Base-by-base conservation (phyloP, 306 rosid genomes). In the Erythrophleum fordii region DNA sequence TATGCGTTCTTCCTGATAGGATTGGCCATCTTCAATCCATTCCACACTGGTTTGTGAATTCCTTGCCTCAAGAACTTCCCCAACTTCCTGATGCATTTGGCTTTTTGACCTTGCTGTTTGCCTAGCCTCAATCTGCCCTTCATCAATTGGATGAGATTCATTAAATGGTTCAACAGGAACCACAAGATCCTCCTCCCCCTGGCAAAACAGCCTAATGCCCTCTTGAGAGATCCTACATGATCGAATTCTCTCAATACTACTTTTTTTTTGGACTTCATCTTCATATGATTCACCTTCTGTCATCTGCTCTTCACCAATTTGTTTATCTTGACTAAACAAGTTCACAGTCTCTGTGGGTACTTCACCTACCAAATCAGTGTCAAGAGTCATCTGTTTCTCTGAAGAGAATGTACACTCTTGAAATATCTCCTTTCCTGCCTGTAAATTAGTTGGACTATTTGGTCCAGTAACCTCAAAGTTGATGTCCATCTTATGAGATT, bases 401-500 rank as follows among this genome's bases (percentile, higher is more conserved):
- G 29, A 72, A 44, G 86, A 77, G 67, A 69, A 78, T 72, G 82
- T 51, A 46, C 45, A 53, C 26, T 67, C 83, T 65, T 77, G 80
- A 62, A 71, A 61, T 44, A 62, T 77, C 76, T 76, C 84, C 5
- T 72, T 5, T 39, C 58, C 51, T 59, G 65, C 48, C 4, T 35
- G 80, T 41, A 79, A 82, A 65, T 51, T 35, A 34, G 52, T 59
- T 72, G 73, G 66, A 69, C 35, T 56, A 83, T 56, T 53, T 0
- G 45, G 83, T 65, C 85, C 74, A 37, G 81, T 72, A 23, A 72
- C 70, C 53, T 83, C 86, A 58, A 81, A 49, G 72, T 70, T 77
- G 67, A 81, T 67, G 79, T 69, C 73, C 90, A 85, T 83, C 42
- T 49, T 46, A 82, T 56, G 76, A 75, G 79, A 80, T 2, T 82